Conservation (phyloP, 1,284 basidiomycete genomes). For the Ceratobasidium sp. region DNA sequence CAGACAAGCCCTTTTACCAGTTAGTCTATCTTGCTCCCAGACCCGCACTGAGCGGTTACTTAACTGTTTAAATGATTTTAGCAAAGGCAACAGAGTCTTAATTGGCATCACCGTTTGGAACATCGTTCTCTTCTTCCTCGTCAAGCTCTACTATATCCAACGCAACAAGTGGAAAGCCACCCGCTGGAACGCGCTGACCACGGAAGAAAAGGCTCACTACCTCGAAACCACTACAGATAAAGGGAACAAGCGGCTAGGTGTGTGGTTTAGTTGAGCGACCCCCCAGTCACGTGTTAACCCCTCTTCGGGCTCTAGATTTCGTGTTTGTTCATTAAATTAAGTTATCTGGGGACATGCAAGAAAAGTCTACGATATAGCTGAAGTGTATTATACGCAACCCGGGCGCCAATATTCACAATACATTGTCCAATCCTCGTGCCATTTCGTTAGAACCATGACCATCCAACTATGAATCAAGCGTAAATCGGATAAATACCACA, state of each 20-base stretch:
- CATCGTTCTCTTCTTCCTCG: constrained; percentile 41
- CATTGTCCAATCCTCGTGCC: constrained; percentile 3
- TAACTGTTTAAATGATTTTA: background rate
- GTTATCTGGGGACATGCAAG: too few relatives aligned
- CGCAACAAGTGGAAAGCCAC: constrained; percentile 44
- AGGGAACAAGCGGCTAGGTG: constrained; percentile 40
- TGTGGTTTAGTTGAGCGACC: background rate
- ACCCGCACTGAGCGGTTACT: background rate
- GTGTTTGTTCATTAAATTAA: too few relatives aligned
- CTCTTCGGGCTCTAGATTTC: background rate
- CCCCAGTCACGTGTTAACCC: background rate
- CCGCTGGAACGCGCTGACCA: constrained; percentile 44
- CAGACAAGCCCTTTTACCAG: constrained; percentile 41
- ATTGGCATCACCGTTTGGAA: constrained; percentile 27
- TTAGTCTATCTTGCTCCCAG: constrained; percentile 7
- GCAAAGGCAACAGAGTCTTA: constrained; percentile 44
- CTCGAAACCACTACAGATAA: constrained; percentile 46
- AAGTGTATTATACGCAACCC: constrained; percentile 22
- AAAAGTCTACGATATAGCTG: background rate
- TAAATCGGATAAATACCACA: constrained; percentile 22
- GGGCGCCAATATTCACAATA: constrained; percentile 26
- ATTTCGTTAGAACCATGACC: background rate
- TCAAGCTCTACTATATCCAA: constrained; percentile 42
- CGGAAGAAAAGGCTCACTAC: constrained; percentile 44
- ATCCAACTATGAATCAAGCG: constrained; percentile 1